Conservation (phyloP, 1,139 yeast genomes). For the Saccharomyces hybrid region DNA sequence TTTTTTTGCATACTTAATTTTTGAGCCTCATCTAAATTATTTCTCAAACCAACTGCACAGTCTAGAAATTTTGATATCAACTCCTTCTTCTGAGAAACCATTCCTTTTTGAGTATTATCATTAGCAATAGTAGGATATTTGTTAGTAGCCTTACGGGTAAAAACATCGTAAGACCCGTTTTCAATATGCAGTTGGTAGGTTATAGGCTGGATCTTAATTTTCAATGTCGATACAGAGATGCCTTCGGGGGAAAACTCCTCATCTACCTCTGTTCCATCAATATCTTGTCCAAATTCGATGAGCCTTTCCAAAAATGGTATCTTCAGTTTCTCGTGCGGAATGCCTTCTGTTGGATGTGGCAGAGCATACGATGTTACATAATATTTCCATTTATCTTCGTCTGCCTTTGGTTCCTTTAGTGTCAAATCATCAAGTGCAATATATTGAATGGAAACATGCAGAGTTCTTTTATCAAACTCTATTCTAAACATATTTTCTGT, state of each 20-base stretch:
- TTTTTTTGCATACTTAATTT: background rate
- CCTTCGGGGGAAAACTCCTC: slow-evolving; percentile 46
- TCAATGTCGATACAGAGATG: slow-evolving; percentile 59
- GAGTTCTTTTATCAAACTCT: slow-evolving; percentile 49
- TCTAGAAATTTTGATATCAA: slow-evolving; percentile 15
- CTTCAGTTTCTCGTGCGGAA: slow-evolving; percentile 67
- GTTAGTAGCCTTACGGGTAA: slow-evolving; percentile 45
- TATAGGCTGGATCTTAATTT: slow-evolving; percentile 71
- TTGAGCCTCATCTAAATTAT: slow-evolving; percentile 6
- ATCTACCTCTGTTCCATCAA: slow-evolving; percentile 17
- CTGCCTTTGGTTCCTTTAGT: slow-evolving; percentile 62
- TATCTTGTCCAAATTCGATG: slow-evolving; percentile 43
- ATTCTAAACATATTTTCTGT: slow-evolving; percentile 93
- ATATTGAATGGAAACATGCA: slow-evolving; percentile 65
- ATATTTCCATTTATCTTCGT: slow-evolving; percentile 83
- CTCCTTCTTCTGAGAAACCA: slow-evolving; percentile 12
- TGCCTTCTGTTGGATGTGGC: slow-evolving; percentile 97
- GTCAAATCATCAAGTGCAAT: slow-evolving; percentile 85
- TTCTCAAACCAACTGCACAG: slow-evolving; percentile 22
- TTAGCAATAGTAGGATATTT: slow-evolving; percentile 24
- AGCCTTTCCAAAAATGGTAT: slow-evolving; percentile 67
- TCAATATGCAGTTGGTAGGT: slow-evolving; percentile 79
- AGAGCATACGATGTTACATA: slow-evolving; percentile 86
- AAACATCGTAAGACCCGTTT: slow-evolving; percentile 73
- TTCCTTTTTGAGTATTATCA: slow-evolving; percentile 25